phyloP scores from a whole-genome alignment of 257 asterid genomes.

The Ballota nigra region DNA sequence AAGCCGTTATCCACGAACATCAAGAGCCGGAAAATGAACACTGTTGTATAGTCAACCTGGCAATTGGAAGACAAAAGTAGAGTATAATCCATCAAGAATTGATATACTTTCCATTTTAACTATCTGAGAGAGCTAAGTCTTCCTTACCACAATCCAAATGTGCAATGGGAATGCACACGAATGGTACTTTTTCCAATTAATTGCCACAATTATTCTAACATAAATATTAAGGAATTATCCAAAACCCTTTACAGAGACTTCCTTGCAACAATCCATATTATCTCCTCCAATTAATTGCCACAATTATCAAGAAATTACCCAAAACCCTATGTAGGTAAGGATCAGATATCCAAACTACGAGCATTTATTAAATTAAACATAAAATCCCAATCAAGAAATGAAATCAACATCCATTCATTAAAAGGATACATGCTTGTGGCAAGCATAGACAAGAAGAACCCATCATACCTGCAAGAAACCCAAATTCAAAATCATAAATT shows the following conservation, averaged over 20 bases:
- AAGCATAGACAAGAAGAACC: slow-evolving; percentile 96
- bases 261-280: slow-evolving; percentile 94
- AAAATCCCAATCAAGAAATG: slow-evolving; percentile 13
- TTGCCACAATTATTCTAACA: slow-evolving; percentile 73
- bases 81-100: neutral
- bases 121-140: neutral
- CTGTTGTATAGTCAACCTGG: slow-evolving; percentile 86
- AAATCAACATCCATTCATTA: slow-evolving; percentile 21
- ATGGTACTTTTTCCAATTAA: slow-evolving; percentile 87
- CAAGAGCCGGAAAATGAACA: slow-evolving; percentile 85
- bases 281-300: slow-evolving; percentile 79
- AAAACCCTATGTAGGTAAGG: slow-evolving; percentile 5
- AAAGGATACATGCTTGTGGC: slow-evolving; percentile 98
- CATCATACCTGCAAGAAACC: slow-evolving; percentile 88
- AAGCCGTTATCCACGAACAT: slow-evolving; percentile 94
- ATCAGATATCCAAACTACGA: neutral
- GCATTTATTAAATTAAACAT: neutral
- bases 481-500: slow-evolving; percentile 7
- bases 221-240: slow-evolving; percentile 39
- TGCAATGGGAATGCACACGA: slow-evolving; percentile 77
- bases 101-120: neutral
- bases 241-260: neutral
- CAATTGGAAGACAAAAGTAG: slow-evolving; percentile 17
- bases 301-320: slow-evolving; percentile 55
- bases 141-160: slow-evolving; percentile 95